Conservation (phyloP, 179 eudicot genomes). For the Beta corolliflora region DNA sequence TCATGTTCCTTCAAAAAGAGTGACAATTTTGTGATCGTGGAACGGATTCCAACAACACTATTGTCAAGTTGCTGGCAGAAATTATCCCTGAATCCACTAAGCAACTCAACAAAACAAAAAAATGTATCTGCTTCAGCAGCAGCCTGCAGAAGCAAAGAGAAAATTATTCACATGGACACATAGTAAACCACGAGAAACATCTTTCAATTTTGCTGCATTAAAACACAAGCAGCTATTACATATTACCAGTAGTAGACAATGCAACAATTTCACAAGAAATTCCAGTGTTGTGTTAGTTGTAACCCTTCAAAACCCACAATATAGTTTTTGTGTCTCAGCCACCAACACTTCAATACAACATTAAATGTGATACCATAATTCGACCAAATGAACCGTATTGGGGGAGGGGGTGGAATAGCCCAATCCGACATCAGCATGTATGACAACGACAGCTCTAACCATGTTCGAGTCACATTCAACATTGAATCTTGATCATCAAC, state of each 20-base stretch:
- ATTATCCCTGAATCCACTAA: conserved; percentile 90
- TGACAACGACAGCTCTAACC: too few relatives aligned
- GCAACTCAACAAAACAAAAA: conserved; percentile 89
- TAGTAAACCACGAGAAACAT: not conserved
- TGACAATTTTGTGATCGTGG: conserved; percentile 89
- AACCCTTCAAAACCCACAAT: not conserved
- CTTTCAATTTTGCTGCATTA: not conserved
- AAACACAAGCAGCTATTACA: not conserved
- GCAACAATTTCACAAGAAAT: not conserved
- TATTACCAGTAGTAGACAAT: not conserved
- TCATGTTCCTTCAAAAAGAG: conserved; percentile 85
- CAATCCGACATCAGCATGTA: too few relatives aligned
- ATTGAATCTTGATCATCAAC: too few relatives aligned
- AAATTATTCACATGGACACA: conserved; percentile 13
- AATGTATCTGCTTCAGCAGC: conserved; percentile 95
- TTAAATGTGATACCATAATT: not conserved
- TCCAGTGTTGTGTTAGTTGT: not conserved
- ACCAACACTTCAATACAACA: not conserved
- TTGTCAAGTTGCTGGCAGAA: conserved; percentile 98
- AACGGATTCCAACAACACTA: conserved; percentile 94
- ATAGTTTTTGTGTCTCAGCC: not conserved
- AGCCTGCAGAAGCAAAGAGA: conserved; percentile 54
- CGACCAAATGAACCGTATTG: not conserved
- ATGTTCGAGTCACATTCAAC: too few relatives aligned
- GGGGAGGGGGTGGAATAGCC: too few relatives aligned